A percentile compares a stretch with the other conserved stretches of the same genome.
These are phyloP conservation scores for Angophora floribunda DNA, from an alignment of 345 rosid genomes.

Conservation along the genomic window DNA sequence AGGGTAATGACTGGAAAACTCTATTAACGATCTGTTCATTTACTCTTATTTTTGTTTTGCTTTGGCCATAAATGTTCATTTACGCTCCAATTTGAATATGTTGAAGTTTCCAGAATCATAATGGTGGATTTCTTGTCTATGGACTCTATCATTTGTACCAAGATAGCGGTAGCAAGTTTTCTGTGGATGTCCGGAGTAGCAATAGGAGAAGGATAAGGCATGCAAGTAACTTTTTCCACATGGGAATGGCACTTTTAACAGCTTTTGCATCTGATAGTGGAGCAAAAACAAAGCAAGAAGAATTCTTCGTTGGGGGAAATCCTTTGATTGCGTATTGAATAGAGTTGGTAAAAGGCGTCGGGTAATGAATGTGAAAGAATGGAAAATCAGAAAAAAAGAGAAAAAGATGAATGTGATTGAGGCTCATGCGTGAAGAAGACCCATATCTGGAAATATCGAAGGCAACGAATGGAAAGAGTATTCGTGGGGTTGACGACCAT, in stretches of 20 bases:
- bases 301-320: no score
- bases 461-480: neutral
- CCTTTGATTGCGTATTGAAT: no score
- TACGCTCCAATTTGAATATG: neutral
- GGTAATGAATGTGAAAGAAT: neutral
- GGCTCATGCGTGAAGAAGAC: neutral
- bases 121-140: neutral
- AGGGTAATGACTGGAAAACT: neutral
- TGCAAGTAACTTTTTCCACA: no score
- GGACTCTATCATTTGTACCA: neutral
- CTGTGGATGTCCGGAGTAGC: no score
- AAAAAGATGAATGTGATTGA: neutral
- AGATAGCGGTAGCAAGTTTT: no score
- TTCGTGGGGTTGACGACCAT: neutral
- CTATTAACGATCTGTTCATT: neutral
- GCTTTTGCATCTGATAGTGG: no score
- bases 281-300: no score
- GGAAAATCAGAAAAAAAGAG: neutral
- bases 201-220: no score
- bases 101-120: neutral
- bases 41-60: neutral
- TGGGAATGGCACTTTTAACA: no score
- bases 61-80: neutral
- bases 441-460: neutral
- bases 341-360: neutral